Evolutionary conservation across 768 basidiomycete species (phyloP).

Genomic region (Sarcodon aspratus): DNA sequence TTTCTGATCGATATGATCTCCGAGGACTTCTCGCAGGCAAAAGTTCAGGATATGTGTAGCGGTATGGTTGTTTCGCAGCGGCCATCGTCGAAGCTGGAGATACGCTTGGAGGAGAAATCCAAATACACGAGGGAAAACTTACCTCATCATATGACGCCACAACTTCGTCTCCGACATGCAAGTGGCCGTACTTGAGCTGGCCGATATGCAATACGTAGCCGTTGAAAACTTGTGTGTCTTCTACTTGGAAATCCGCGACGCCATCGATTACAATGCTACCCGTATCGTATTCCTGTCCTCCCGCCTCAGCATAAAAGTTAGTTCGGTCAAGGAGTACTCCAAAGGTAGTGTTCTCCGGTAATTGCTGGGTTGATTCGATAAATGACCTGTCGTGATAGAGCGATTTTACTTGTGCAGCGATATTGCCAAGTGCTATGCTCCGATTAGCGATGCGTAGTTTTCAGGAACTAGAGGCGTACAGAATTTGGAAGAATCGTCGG

Average conservation of each 20-base stretch:
- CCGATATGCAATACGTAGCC: constrained; percentile 96
- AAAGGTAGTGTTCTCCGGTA: constrained; percentile 59
- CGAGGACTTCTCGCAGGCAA: constrained; percentile 83
- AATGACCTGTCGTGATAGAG: constrained; percentile 81
- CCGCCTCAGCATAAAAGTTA: constrained; percentile 95
- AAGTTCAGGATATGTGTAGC: constrained; percentile 98
- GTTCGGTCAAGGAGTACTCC: constrained; percentile 87
- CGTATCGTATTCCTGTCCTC: constrained; percentile 95
- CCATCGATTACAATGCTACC: constrained; percentile 92
- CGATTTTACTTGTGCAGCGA: constrained; percentile 63
- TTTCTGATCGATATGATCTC: constrained; percentile 97
- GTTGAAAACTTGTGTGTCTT: constrained; percentile 87
- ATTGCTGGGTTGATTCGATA: constrained; percentile 46
- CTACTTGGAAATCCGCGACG: constrained; percentile 84
- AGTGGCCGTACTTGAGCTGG: constrained; percentile 75
- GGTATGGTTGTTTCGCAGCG: constrained; percentile 95
- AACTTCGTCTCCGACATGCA: constrained; percentile 72
- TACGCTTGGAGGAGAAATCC: not conserved
- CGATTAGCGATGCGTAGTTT: not conserved
- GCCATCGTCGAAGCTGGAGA: constrained; percentile 78
- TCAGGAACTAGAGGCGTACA: constrained; percentile 34
- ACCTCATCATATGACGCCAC: constrained; percentile 92
- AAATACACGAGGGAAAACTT: constrained; percentile 7
- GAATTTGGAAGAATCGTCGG: constrained; percentile 88
- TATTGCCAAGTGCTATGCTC: constrained; percentile 59